phyloP scores from a whole-genome alignment of 2,329 filamentous ascomycete species.

The Neonectria faginata region DNA sequence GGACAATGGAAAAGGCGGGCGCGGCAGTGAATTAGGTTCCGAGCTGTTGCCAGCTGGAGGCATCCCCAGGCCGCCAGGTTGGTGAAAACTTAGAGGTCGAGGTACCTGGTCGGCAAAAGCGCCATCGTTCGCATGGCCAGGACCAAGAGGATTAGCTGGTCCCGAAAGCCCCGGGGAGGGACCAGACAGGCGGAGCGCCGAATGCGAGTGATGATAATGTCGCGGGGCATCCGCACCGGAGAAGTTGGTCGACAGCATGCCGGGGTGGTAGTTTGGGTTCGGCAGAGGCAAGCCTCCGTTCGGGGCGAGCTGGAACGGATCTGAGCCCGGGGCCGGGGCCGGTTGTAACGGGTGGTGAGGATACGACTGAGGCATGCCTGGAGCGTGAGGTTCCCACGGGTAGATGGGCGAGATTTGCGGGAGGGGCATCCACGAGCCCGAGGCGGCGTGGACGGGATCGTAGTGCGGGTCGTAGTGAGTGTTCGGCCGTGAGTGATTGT shows the following conservation, averaged over 20 bases:
- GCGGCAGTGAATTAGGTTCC: conserved; percentile 41
- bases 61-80: conserved; percentile 29
- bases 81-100: conserved; percentile 37
- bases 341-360: conserved; percentile 34
- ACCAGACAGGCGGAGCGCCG: conserved; percentile 14
- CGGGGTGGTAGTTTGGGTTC: conserved; percentile 34
- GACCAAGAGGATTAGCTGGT: conserved; percentile 3
- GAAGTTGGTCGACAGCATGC: conserved; percentile 29
- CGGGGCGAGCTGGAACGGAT: conserved; percentile 38
- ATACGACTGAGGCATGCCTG: conserved; percentile 37
- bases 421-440: conserved; percentile 43
- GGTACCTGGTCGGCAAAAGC: conserved; percentile 42
- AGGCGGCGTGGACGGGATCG: conserved; percentile 45
- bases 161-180: neutral
- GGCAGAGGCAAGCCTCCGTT: conserved; percentile 42
- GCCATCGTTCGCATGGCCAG: conserved; percentile 32
- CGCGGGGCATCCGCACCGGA: conserved; percentile 31
- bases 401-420: conserved; percentile 37
- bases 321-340: conserved; percentile 29
- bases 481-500: conserved; percentile 37
- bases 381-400: conserved; percentile 35
- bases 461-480: conserved; percentile 46
- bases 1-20: conserved; percentile 32
- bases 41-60: conserved; percentile 33
- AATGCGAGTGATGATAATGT: conserved; percentile 26